Evolutionary conservation across 108 stramenopile genomes (phyloP).

Genomic region (Heterococcus sp.): DNA sequence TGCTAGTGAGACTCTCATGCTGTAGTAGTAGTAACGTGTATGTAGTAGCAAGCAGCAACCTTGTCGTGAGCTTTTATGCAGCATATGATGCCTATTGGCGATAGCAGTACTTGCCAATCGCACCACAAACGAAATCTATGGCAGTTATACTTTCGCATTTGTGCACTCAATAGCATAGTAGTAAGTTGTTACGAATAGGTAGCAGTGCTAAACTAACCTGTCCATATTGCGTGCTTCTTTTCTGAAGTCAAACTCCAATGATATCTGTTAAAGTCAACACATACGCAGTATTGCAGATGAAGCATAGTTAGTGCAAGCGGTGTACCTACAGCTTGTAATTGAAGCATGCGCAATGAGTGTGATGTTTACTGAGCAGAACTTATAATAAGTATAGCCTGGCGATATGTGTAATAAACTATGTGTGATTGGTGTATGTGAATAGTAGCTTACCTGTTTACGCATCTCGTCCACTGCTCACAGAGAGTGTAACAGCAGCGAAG

Average conservation of each 20-base stretch:
- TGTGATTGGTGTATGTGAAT: too few relatives aligned
- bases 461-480: constrained; percentile 3
- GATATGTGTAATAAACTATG: too few relatives aligned
- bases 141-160: not conserved
- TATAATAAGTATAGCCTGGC: too few relatives aligned
- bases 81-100: not conserved
- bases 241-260: constrained; percentile 15
- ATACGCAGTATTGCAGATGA: too few relatives aligned
- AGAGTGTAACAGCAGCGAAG: not conserved
- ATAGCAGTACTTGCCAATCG: not conserved
- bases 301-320: too few relatives aligned
- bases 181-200: too few relatives aligned
- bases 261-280: not conserved
- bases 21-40: too few relatives aligned
- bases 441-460: constrained; percentile 7
- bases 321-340: too few relatives aligned
- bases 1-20: not conserved
- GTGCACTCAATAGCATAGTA: not conserved
- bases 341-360: too few relatives aligned
- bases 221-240: constrained; percentile 1
- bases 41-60: too few relatives aligned
- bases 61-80: not conserved
- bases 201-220: not conserved
- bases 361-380: too few relatives aligned
- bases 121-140: not conserved